Conservation (phyloP, 495 filamentous ascomycete species). For the Neurospora sp. region DNA sequence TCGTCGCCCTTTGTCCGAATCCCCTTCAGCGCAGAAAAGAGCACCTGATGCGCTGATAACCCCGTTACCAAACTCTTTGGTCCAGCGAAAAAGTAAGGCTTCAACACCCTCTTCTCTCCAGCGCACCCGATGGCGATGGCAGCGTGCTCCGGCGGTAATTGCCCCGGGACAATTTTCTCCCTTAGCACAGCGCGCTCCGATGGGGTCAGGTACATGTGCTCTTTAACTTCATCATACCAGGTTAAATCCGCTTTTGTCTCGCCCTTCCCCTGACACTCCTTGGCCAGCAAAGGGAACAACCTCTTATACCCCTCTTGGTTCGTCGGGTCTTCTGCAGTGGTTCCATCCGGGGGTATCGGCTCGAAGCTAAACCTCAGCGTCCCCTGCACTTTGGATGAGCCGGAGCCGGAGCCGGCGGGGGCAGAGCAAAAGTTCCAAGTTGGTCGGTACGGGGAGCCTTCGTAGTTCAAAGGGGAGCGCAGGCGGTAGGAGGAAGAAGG, state of each 20-base stretch:
- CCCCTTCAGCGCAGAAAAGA: accelerated
- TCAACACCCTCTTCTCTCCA: neutral
- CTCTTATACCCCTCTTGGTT: neutral
- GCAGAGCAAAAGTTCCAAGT: neutral
- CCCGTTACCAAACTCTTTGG: neutral
- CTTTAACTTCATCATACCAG: neutral
- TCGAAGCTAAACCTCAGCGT: neutral
- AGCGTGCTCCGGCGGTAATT: neutral
- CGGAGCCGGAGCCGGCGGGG: neutral
- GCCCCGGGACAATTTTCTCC: accelerated
- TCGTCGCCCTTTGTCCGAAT: accelerated
- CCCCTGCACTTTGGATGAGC: neutral
- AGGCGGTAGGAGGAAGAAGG: neutral
- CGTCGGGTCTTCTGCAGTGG: neutral
- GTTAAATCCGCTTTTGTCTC: neutral
- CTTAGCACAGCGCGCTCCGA: neutral
- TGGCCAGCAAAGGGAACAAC: neutral
- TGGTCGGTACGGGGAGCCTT: neutral
- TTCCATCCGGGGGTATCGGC: neutral
- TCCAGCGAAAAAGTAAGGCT: neutral
- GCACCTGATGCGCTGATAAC: accelerated
- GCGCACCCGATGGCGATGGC: neutral
- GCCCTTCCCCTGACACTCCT: neutral
- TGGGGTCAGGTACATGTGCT: neutral
- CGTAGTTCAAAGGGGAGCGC: neutral